These are phyloP conservation scores for Ustilago sp. DNA, from an alignment of 1,284 basidiomycete genomes.

Conservation along the genomic window DNA sequence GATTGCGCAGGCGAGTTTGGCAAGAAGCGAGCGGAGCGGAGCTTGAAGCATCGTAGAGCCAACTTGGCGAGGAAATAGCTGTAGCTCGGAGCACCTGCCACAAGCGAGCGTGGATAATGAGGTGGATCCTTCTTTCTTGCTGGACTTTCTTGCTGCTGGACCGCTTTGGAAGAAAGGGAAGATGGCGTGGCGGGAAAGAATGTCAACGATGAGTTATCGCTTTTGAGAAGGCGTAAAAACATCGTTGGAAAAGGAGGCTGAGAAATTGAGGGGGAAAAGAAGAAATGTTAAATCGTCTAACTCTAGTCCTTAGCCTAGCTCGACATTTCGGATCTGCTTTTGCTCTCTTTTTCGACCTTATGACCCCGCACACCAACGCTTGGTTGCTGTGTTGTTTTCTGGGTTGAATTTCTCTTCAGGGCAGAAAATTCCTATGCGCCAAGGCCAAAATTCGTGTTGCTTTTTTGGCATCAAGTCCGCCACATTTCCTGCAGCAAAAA, in stretches of 20 bases:
- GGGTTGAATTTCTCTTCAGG: neutral
- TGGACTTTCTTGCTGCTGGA: neutral
- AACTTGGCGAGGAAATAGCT: no score
- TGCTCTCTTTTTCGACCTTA: no score
- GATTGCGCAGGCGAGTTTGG: neutral
- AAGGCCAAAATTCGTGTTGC: neutral
- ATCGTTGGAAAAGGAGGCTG: no score
- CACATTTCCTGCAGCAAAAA: slow-evolving; percentile 1
- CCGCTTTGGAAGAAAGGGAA: neutral
- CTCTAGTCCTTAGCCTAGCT: no score
- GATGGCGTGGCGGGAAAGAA: neutral
- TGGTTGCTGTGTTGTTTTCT: neutral
- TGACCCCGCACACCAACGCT: no score
- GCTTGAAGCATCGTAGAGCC: slow-evolving; percentile 6
- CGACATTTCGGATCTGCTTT: no score
- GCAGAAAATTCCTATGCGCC: neutral
- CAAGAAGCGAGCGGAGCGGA: slow-evolving; percentile 14
- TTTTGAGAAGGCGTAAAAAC: no score
- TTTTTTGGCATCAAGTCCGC: neutral
- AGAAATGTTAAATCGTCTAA: no score
- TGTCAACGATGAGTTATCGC: no score
- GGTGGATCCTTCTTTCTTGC: neutral
- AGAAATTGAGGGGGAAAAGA: no score
- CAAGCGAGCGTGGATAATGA: neutral
- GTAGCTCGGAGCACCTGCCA: neutral